These are phyloP conservation scores for Passalora sequoiae DNA, from an alignment of 2,329 filamentous ascomycete species.

Conservation along the genomic window DNA sequence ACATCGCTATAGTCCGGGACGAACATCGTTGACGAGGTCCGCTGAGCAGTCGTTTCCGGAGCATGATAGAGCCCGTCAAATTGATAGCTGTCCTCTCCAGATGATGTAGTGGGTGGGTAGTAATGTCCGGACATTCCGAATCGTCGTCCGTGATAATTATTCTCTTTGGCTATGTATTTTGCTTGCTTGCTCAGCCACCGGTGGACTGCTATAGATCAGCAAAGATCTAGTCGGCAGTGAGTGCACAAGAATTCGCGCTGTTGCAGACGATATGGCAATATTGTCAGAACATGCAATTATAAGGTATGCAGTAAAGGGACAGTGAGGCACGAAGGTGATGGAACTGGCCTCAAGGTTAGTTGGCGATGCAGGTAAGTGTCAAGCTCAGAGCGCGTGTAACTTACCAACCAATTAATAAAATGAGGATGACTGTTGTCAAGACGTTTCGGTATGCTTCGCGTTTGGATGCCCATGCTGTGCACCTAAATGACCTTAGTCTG, in stretches of 20 bases:
- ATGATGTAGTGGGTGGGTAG: slow-evolving; percentile 6
- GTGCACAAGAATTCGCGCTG: too few relatives aligned
- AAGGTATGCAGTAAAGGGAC: too few relatives aligned
- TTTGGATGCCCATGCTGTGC: background rate
- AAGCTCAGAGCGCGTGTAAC: too few relatives aligned
- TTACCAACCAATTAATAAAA: too few relatives aligned
- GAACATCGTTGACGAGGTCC: background rate
- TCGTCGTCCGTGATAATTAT: background rate
- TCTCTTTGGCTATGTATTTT: background rate
- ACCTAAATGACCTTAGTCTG: background rate
- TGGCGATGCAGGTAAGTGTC: too few relatives aligned
- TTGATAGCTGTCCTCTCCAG: background rate
- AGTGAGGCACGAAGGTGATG: too few relatives aligned
- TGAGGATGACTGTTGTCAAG: background rate
- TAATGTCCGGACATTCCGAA: slow-evolving; percentile 22
- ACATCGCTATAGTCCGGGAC: background rate
- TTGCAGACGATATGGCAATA: too few relatives aligned
- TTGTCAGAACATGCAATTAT: too few relatives aligned
- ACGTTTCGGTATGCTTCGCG: background rate
- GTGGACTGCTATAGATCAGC: background rate
- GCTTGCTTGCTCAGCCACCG: too few relatives aligned
- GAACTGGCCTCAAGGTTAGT: too few relatives aligned
- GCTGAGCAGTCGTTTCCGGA: background rate
- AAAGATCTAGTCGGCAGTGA: too few relatives aligned
- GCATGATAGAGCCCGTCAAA: background rate